These are phyloP conservation scores for Mycena citricolor DNA, from an alignment of 1,284 basidiomycete genomes.

Conservation along the genomic window DNA sequence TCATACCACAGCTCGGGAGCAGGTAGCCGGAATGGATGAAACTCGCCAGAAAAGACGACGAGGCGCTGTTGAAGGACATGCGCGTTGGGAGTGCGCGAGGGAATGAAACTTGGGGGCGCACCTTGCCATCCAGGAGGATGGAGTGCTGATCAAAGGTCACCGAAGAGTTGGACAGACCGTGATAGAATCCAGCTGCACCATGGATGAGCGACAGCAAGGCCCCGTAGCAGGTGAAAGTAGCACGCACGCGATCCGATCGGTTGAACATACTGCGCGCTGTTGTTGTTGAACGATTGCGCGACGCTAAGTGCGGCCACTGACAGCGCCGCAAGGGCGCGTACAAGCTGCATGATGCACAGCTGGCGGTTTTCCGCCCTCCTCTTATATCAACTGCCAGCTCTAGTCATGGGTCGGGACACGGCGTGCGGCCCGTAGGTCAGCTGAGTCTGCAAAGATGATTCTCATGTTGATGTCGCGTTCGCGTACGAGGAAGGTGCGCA, in stretches of 20 bases:
- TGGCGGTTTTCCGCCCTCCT: too few relatives aligned
- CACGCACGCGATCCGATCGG: conserved; percentile 34
- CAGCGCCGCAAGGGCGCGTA: too few relatives aligned
- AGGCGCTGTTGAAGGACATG: conserved; percentile 27
- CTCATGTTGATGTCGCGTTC: too few relatives aligned
- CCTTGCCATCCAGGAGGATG: conserved; percentile 42
- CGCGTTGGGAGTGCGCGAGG: not conserved
- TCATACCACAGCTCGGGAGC: conserved; percentile 49
- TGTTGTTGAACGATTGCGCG: conserved; percentile 24
- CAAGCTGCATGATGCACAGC: too few relatives aligned
- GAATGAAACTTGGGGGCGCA: conserved; percentile 20
- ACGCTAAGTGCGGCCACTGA: too few relatives aligned
- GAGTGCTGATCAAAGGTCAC: conserved; percentile 46
- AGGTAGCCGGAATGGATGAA: conserved; percentile 50
- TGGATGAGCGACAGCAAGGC: not conserved
- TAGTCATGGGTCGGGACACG: too few relatives aligned
- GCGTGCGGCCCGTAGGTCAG: too few relatives aligned
- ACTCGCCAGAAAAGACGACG: conserved; percentile 43
- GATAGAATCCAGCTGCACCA: conserved; percentile 34
- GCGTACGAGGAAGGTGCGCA: too few relatives aligned
- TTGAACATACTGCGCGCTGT: conserved; percentile 33
- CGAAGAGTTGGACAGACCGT: conserved; percentile 36
- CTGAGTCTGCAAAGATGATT: too few relatives aligned
- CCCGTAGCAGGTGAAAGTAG: not conserved
- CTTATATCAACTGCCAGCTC: too few relatives aligned